Evolutionary conservation across 768 basidiomycete genomes (phyloP).

Genomic region (Leccinum pellstonianum): DNA sequence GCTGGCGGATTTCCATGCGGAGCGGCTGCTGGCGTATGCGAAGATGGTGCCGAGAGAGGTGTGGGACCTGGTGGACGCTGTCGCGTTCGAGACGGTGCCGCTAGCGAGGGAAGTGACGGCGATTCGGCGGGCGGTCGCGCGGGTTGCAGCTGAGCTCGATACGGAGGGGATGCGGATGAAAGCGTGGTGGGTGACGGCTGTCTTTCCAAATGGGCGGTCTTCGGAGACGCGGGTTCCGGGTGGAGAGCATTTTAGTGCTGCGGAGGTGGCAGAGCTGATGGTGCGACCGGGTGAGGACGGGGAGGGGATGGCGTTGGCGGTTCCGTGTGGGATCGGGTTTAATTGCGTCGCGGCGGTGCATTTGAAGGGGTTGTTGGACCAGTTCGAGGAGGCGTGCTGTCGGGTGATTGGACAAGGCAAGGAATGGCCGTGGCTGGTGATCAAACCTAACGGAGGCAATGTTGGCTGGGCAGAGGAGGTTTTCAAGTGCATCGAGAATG

Average conservation of each 20-base stretch:
- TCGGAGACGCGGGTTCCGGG: constrained; percentile 38
- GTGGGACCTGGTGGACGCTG: constrained; percentile 58
- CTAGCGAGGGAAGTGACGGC: constrained; percentile 62
- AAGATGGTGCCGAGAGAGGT: constrained; percentile 36
- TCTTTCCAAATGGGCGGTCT: constrained; percentile 53
- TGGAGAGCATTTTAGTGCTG: constrained; percentile 28
- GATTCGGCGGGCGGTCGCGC: constrained; percentile 57
- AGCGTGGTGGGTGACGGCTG: constrained; percentile 74
- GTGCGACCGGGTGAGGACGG: constrained; percentile 26
- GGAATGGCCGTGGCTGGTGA: constrained; percentile 49
- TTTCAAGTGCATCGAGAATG: constrained; percentile 22
- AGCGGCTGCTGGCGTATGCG: constrained; percentile 56
- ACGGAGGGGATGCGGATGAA: constrained; percentile 37
- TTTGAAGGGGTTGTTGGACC: constrained; percentile 39
- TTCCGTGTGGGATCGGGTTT: constrained; percentile 62
- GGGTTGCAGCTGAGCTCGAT: constrained; percentile 30
- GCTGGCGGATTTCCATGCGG: constrained; percentile 60
- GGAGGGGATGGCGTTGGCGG: constrained; percentile 17
- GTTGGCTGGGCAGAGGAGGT: constrained; percentile 39
- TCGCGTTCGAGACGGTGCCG: constrained; percentile 82
- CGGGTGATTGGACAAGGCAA: constrained; percentile 10
- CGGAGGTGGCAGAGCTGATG: constrained; percentile 45
- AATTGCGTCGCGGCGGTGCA: constrained; percentile 63
- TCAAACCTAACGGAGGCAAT: constrained; percentile 70
- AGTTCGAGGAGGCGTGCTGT: constrained; percentile 33